Evolutionary conservation across 257 asterid species (phyloP).

Genomic region (Solanum virginianum): DNA sequence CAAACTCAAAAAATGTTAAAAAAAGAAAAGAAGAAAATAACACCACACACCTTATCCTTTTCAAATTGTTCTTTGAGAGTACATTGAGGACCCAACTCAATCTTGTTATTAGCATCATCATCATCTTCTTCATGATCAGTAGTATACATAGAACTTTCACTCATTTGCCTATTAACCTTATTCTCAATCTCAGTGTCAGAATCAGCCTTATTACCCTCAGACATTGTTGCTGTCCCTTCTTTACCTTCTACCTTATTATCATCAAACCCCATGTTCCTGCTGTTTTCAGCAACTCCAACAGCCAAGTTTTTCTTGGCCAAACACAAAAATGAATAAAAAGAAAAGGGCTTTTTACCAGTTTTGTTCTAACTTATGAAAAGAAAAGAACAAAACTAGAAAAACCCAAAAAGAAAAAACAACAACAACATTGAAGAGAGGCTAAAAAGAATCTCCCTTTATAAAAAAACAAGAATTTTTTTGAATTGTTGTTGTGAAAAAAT

Average conservation of each 20-base stretch:
- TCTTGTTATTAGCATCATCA: conserved; percentile 52
- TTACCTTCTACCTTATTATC: conserved; percentile 36
- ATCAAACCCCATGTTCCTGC: conserved; percentile 60
- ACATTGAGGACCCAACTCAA: conserved; percentile 81
- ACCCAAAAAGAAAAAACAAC: background rate
- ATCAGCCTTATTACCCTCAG: conserved; percentile 13
- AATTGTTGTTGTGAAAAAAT: background rate
- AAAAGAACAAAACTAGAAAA: background rate
- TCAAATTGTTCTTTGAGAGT: conserved; percentile 86
- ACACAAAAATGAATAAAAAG: background rate
- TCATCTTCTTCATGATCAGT: conserved; percentile 79
- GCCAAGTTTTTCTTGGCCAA: conserved; percentile 18
- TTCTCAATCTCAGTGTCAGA: background rate
- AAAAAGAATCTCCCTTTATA: background rate
- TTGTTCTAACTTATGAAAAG: background rate
- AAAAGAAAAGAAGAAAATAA: background rate
- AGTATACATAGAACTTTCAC: conserved; percentile 50
- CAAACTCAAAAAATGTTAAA: background rate
- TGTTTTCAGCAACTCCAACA: conserved; percentile 64
- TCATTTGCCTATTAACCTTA: conserved; percentile 45
- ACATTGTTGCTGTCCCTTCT: conserved; percentile 1
- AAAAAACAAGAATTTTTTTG: background rate
- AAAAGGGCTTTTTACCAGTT: background rate
- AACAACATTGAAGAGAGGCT: background rate
- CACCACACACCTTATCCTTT: conserved; percentile 61